phyloP scores from a whole-genome alignment of 306 rosid genomes.

The Quercus parvula region DNA sequence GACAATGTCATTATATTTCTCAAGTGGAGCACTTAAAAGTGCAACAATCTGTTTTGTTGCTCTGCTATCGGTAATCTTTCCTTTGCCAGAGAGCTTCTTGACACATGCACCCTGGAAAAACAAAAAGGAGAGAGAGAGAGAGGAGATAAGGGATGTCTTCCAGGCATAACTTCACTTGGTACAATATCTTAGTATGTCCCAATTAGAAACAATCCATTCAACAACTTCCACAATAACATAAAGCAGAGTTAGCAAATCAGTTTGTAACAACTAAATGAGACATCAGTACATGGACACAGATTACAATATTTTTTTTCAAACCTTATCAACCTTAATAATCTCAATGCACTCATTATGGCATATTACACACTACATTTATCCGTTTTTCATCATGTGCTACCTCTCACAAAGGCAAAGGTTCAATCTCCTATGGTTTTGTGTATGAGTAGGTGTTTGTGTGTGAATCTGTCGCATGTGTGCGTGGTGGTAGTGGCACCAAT shows the following conservation, averaged over 20 bases:
- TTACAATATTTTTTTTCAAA: not conserved
- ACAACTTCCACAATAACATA: not conserved
- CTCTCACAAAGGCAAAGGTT: not conserved
- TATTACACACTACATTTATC: not conserved
- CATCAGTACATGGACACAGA: not conserved
- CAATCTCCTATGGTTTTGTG: not conserved
- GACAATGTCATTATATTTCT: constrained; percentile 93
- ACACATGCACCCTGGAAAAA: constrained; percentile 82
- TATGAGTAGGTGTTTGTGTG: not conserved
- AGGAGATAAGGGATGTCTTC: constrained; percentile 11
- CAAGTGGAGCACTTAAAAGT: constrained; percentile 94
- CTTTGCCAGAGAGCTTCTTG: constrained; percentile 85
- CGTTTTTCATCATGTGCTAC: not conserved
- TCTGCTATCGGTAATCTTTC: constrained; percentile 82
- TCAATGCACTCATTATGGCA: not conserved
- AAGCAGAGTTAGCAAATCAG: not conserved
- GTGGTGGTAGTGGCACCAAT: not conserved
- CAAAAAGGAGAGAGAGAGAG: not conserved
- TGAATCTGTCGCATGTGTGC: not conserved
- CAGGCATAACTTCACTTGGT: not conserved
- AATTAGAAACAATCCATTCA: not conserved
- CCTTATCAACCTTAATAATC: not conserved
- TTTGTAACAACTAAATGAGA: not conserved
- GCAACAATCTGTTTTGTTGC: constrained; percentile 97
- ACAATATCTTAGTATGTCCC: not conserved